Evolutionary conservation across 2,329 filamentous ascomycete species (phyloP).

Genomic region (Colletotrichum euphorbiae): DNA sequence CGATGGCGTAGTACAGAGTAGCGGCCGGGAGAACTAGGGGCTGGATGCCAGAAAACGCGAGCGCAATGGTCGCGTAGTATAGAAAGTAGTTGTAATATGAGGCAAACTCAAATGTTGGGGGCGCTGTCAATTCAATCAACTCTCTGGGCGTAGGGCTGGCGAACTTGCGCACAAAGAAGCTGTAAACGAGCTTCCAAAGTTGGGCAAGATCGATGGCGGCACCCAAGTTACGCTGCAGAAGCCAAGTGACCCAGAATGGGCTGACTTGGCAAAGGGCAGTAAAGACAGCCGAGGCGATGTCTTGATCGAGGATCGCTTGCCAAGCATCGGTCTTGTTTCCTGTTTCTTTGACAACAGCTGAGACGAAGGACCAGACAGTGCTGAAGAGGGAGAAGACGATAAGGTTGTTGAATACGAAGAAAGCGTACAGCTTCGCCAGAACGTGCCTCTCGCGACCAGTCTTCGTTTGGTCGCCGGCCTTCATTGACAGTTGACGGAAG

Average conservation of each 20-base stretch:
- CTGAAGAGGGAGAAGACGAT: conserved; percentile 94
- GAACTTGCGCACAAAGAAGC: conserved; percentile 87
- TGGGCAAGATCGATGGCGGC: conserved; percentile 95
- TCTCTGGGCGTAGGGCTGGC: conserved; percentile 89
- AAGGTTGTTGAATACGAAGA: conserved; percentile 98
- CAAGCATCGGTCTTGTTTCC: conserved; percentile 69
- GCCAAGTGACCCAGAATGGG: conserved; percentile 93
- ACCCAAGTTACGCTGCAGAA: conserved; percentile 92
- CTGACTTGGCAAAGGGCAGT: conserved; percentile 84
- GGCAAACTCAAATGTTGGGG: conserved; percentile 92
- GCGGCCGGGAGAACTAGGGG: conserved; percentile 88
- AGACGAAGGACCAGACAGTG: conserved; percentile 79
- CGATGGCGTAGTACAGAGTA: conserved; percentile 88
- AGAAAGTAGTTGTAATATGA: conserved; percentile 99
- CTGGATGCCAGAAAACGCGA: conserved; percentile 87
- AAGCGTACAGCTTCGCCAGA: conserved; percentile 88
- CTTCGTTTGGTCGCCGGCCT: conserved; percentile 90
- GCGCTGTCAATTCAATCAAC: conserved; percentile 91
- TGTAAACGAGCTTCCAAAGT: conserved; percentile 83
- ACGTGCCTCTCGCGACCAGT: conserved; percentile 93
- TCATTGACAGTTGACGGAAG: conserved; percentile 87
- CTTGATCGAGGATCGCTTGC: conserved; percentile 73
- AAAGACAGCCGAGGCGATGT: conserved; percentile 75
- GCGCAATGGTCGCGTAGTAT: conserved; percentile 89
- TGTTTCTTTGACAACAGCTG: conserved; percentile 71